phyloP scores from a whole-genome alignment of 495 filamentous ascomycete genomes.

The Pyrenula massariospora region DNA sequence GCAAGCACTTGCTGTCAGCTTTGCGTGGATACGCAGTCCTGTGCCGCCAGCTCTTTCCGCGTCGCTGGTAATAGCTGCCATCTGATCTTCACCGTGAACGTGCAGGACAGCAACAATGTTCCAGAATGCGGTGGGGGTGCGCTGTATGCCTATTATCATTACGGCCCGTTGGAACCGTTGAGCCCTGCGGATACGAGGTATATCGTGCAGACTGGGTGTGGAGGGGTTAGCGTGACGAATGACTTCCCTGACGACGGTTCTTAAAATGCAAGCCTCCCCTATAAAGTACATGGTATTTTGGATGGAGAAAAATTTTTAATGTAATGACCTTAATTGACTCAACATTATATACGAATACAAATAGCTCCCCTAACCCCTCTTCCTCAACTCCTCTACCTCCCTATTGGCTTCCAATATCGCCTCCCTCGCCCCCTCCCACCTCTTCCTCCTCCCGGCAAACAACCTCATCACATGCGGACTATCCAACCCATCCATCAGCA shows the following conservation, averaged over 20 bases:
- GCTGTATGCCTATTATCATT: background rate
- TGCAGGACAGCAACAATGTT: background rate
- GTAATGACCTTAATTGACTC: too few relatives aligned
- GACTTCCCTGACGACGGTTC: background rate
- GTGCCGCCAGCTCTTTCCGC: background rate
- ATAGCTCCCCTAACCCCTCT: too few relatives aligned
- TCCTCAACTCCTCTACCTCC: background rate
- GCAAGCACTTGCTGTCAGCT: background rate
- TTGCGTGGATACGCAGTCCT: background rate
- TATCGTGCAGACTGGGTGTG: background rate
- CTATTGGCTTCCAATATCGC: background rate
- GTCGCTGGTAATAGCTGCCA: background rate
- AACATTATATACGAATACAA: too few relatives aligned
- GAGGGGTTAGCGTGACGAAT: background rate
- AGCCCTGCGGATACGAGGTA: background rate
- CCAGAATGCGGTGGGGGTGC: background rate
- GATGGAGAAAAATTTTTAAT: too few relatives aligned
- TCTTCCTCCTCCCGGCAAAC: constrained; percentile 15
- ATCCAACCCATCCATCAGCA: constrained; percentile 22
- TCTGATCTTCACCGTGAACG: background rate
- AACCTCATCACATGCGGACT: constrained; percentile 20
- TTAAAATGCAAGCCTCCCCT: too few relatives aligned
- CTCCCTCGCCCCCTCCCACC: constrained; percentile 3
- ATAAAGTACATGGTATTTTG: too few relatives aligned
- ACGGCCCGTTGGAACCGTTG: background rate